These are phyloP conservation scores for Solanum hybrid DNA, from an alignment of 305 asterid genomes.

Conservation along the genomic window DNA sequence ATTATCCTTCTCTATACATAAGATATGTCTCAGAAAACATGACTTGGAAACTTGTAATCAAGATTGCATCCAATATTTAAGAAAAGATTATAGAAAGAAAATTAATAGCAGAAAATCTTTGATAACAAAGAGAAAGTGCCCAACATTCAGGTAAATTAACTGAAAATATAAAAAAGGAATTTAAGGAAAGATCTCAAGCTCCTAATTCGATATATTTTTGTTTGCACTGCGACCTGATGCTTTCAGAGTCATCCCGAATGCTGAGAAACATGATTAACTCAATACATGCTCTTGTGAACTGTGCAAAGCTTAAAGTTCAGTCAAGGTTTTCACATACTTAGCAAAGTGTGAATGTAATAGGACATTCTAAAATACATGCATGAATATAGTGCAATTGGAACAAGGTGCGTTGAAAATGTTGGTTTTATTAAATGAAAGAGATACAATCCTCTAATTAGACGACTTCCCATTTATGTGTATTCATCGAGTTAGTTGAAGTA, in stretches of 20 bases:
- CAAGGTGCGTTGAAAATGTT: not conserved
- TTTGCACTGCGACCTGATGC: not conserved
- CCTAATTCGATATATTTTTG: not conserved
- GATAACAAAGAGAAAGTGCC: not conserved
- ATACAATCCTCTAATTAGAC: not conserved
- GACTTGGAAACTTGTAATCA: not conserved
- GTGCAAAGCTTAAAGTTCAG: not conserved
- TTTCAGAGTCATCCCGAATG: not conserved
- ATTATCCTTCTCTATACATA: constrained; percentile 53
- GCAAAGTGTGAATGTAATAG: not conserved
- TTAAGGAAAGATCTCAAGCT: not conserved
- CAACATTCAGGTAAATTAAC: not conserved
- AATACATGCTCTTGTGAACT: not conserved
- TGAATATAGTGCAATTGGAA: not conserved
- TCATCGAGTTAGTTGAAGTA: not conserved
- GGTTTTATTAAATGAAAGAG: not conserved
- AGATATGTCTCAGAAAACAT: not conserved
- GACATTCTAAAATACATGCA: not conserved
- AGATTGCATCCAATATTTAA: not conserved
- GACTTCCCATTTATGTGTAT: not conserved
- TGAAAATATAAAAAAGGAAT: not conserved
- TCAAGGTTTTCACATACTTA: not conserved
- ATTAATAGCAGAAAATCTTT: not conserved
- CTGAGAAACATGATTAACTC: not conserved
- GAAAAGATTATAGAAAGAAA: not conserved